Base-by-base conservation (phyloP, 495 filamentous ascomycete species). In the Penicillium atrosanguineum region DNA sequence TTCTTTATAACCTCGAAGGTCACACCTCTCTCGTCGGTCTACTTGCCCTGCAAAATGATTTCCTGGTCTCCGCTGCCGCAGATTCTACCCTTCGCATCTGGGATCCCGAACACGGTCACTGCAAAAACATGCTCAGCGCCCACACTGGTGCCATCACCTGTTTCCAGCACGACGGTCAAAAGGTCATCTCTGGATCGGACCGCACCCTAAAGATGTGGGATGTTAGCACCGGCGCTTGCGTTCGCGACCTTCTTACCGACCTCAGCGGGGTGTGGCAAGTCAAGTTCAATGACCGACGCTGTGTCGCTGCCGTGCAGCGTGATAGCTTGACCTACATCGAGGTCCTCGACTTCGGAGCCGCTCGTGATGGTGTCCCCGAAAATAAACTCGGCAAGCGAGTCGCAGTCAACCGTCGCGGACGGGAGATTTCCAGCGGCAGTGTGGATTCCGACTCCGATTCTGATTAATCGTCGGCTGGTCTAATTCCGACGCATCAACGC, bases 181-280 rank as follows among this genome's bases (percentile, higher is more conserved):
- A 97, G 61, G 91, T 99, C 44, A 93, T 99, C 48, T 96, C 90
- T 37, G 94, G 94, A 39, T 95, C 89, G 46, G 94, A 99, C 68
- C 84, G 91, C 60, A 96, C 90, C 19, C 74, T 99, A 55, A 99
- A 99, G 76, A 95, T 99, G 90, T 99, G 95, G 95, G 90, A 97
- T 69, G 87, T 96, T 34, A 83, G 85, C 57, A 94, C 84, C 21
- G 94, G 94, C 46, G 89, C 95, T 50, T 96, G 91, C 69, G 87
- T 96, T 39, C 86, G 91, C 53, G 94, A 99, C 73, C 83, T 99
- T 23, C 80, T 99, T 57, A 96, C 90, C n/a, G 91, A 97, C 65
- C 79, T 99, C 50, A 91, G 86, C 60, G 90, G 91, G 8, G 94
- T 99, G 38, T 99, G 94, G 94, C 94, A 99, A 73, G 94, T 99